Evolutionary conservation across 2,329 filamentous ascomycete genomes (phyloP).

Genomic region (Aspergillus sojae): DNA sequence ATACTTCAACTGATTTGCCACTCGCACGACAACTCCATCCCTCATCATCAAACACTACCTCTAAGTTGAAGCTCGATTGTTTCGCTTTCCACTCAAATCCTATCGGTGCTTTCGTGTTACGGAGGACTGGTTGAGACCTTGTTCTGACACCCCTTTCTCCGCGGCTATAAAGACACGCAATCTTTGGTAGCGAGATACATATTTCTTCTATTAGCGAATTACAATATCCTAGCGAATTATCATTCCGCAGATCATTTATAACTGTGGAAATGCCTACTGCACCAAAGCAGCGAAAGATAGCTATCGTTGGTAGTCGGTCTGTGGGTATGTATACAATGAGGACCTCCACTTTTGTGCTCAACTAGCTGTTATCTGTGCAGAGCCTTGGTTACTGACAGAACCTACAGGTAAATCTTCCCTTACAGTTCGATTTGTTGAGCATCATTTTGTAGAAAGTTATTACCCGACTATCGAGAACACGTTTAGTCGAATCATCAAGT

Average conservation of each 20-base stretch:
- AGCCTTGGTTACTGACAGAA: constrained; percentile 13
- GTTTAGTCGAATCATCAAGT: constrained; percentile 92
- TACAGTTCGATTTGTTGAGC: constrained; percentile 95
- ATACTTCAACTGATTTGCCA: constrained; percentile 18
- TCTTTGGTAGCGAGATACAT: not conserved
- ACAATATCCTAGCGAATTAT: not conserved
- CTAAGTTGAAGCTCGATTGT: not conserved
- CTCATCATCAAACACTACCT: constrained; percentile 1
- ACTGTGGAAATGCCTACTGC: constrained; percentile 63
- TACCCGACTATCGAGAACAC: constrained; percentile 99
- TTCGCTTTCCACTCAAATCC: not conserved
- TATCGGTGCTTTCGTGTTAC: not conserved
- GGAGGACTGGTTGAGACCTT: not conserved
- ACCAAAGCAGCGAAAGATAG: constrained; percentile 89
- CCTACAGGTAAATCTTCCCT: constrained; percentile 89
- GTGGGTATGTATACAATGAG: constrained; percentile 64
- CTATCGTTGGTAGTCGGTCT: constrained; percentile 91
- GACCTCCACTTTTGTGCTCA: not conserved
- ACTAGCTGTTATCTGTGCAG: constrained; percentile 2
- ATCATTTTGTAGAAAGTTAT: constrained; percentile 97
- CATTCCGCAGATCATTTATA: not conserved
- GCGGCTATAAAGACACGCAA: not conserved
- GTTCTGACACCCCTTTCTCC: not conserved
- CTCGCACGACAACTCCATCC: constrained; percentile 14
- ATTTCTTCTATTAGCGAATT: not conserved